Base-by-base conservation (phyloP, 163 green algal genomes). In the Volvox carteri region DNA sequence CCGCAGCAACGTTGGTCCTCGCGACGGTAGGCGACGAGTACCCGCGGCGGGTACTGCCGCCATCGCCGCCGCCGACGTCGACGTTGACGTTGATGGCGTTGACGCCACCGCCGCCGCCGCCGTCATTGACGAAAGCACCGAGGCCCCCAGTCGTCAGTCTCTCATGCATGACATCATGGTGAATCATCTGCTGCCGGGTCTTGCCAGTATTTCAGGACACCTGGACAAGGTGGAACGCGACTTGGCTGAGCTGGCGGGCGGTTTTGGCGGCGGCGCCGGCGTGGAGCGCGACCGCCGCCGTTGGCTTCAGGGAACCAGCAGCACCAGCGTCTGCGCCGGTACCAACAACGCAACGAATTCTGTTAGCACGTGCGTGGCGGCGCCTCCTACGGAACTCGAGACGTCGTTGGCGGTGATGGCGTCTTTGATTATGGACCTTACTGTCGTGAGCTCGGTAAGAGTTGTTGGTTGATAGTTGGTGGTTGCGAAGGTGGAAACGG, bases 301-400 rank as follows among this genome's bases (percentile, higher is more conserved):
- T 6, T 48, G 48, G 35, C 83, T 73, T 60, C 79, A 46, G 60
- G 39, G 48, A 23, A 44, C 33, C 19, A 33, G 9, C 79, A 78
- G 18, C 46, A 37, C n/a, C 60, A 68, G 30, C 33, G 9, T 25
- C 4, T 88, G 83, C 83, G 23, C 68, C 23, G 65, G 44, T 30
- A 11, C 50, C 35, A 81, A 72, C 83, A 88, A 88, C 83, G 48
- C 68, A 48, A 81, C 35, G 62, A 74, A 58, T 70, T 2, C 30
- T 23, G 48, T 19, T 6, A 83, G 21, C 37, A 4, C 42, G 6
- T 88, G 83, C 48, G 9, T 39, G 25, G 48, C 83, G 50, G 23
- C 67, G 2, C 25, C 35, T 21, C 68, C 68, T 39, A 33, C 33
- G 42, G n/a, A 48, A 1, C 35, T 37, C 4, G 48, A 88, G n/a